Base-by-base conservation (phyloP, 768 basidiomycete species). In the Kwoniella heveanensis region DNA sequence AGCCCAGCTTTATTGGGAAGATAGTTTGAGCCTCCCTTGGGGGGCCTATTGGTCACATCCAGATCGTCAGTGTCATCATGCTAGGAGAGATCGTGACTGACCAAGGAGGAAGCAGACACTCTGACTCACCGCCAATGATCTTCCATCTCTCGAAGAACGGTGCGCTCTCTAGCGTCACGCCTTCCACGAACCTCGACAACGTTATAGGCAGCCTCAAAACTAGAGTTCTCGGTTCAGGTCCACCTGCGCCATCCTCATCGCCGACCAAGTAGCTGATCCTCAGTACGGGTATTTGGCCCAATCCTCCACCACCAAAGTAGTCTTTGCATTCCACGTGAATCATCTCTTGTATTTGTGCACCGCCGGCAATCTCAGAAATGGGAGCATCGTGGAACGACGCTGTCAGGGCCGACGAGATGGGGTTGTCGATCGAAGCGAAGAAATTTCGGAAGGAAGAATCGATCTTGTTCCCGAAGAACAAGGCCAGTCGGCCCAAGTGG, bases 71-170 rank as follows among this genome's bases (percentile, higher is more conserved):
- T 6, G 32, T 6, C 32, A 32, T 6, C 32, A 32, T 26, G 15
- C 13, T 10, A 55, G 3, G 32, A 19, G 27, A 3, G 12, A 26
- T 3, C 27, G 10, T 15, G 32, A 32, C 32, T 32, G 13, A 32
- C 13, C 13, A 32, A 32, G 13, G 32, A 13, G 32, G 5, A n/a
- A n/a, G n/a, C n/a, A n/a, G n/a, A n/a, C n/a, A n/a, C n/a, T n/a
- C 21, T 37, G 19, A 70, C 76, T 60, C 51, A 79, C 78, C 96
- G 7, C 96, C 96, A 55, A 98, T 98, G 70, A 96, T 82, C 80
- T 92, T 94, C 96, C 96, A 99, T 55, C 96, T 84, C 79, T 97
- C 94, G 81, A 98, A 99, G 84, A 98, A 99, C 70, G 96, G 91
- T 0, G 85, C 82, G 65, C 85, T 83, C 12, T 86, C 87, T 32